A percentile compares a stretch with the other conserved stretches of the same genome.
Evolutionary conservation across 83 land plant genomes (phyloP).

Genomic region (Diphasiastrum complanatum): DNA sequence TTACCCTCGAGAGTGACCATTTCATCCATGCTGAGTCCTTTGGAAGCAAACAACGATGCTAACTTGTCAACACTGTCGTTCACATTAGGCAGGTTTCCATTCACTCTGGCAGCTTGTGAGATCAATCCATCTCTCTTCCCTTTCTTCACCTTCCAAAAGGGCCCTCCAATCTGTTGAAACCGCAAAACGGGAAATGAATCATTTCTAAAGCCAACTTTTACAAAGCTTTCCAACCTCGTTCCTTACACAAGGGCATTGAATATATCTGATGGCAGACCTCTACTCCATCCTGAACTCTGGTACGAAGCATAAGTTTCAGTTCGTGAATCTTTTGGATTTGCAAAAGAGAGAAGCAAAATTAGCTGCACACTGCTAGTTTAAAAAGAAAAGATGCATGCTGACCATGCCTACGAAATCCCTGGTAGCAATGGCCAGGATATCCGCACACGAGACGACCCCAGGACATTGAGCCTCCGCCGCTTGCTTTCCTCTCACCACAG

Average conservation of each 20-base stretch:
- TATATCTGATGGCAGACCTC: too few relatives aligned
- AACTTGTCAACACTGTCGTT: neutral
- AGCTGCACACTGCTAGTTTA: too few relatives aligned
- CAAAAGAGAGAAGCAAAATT: neutral
- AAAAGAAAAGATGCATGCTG: neutral
- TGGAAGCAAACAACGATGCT: neutral
- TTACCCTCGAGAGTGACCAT: conserved; percentile 4
- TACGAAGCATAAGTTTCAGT: neutral
- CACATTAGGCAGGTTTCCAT: conserved; percentile 3
- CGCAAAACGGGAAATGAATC: too few relatives aligned
- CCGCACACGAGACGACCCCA: conserved; percentile 13
- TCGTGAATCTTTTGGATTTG: too few relatives aligned
- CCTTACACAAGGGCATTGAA: too few relatives aligned
- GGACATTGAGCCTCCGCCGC: conserved; percentile 13
- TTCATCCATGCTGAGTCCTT: neutral
- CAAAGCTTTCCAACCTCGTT: too few relatives aligned
- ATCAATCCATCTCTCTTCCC: conserved; percentile 7
- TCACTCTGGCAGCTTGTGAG: conserved; percentile 7
- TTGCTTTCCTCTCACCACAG: neutral
- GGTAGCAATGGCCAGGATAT: conserved; percentile 6
- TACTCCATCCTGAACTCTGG: too few relatives aligned
- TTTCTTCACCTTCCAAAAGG: neutral
- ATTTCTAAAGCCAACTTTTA: too few relatives aligned
- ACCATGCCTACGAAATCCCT: conserved; percentile 9
- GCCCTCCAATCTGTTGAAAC: conserved; percentile 9